Evolutionary conservation across 441 rosid species (phyloP).

Genomic region (Adansonia rubrostipa): DNA sequence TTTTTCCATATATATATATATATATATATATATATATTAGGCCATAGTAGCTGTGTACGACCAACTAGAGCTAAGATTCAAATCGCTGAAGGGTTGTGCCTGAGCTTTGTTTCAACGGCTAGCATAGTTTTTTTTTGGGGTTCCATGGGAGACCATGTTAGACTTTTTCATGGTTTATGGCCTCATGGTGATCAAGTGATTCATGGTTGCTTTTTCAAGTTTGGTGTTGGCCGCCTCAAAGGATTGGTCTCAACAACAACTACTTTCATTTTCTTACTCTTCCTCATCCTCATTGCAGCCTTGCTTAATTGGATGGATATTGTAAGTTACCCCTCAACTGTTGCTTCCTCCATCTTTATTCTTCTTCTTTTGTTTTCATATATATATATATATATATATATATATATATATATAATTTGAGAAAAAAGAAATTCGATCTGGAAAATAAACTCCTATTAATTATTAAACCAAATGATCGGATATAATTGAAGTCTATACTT

Average conservation of each 20-base stretch:
- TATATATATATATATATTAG: neutral
- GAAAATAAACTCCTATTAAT: no score
- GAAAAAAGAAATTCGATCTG: neutral
- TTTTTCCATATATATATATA: neutral
- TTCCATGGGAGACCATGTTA: conserved; percentile 5
- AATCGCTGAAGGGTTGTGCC: neutral
- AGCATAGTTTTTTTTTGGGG: no score
- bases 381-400: no score
- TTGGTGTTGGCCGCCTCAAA: neutral
- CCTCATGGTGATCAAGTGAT: neutral
- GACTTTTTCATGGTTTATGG: neutral
- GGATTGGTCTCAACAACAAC: conserved; percentile 15
- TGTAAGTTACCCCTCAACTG: neutral
- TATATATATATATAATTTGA: neutral
- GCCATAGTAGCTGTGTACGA: neutral
- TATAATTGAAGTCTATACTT: no score
- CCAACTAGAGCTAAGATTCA: neutral
- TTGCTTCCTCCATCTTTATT: neutral
- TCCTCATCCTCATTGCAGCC: neutral
- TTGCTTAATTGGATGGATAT: conserved; percentile 9
- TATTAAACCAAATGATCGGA: neutral
- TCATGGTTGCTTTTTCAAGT: neutral
- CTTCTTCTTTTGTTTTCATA: no score
- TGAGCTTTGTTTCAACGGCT: no score
- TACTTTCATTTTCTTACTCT: neutral